Evolutionary conservation across 768 basidiomycete species (phyloP), one percentile per base, ranked within the genome.

Genomic region (Tulasnella sp.): DNA sequence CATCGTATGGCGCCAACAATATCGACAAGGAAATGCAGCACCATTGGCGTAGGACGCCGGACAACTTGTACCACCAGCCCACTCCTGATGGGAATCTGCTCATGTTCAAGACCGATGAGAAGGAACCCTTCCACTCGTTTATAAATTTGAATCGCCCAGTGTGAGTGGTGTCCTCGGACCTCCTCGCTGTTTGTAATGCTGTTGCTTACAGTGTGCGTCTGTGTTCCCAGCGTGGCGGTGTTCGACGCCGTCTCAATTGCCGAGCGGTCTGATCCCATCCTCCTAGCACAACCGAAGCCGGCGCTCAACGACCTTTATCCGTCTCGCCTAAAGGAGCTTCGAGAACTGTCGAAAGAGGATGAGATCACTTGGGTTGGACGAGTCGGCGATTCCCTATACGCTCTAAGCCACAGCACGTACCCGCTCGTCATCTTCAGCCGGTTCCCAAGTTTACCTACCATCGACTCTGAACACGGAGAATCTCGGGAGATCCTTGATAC

Each of bases 1-100:
- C 97, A 0, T 90, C 92, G 0, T 98, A 98, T 84, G 95, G 96
- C 0, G 96, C 97, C 7, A 97, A 97, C 84, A 95, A 93, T 83
- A 91, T 93, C 85, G 94, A 97, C 84, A 90, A 89, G 81, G 86
- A 89, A 10, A 83, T 92, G 18, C 96, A 97, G 83, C 86, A 90
- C 6, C 84, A 89, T 14, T 98, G 97, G 86, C 88, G 88, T 9
- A 91, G 89, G 48, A 93, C 94, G 1, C 90, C 91, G 52, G 96
- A 98, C 84, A 89, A 92, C 80, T 86, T 88, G 38, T 97, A 97
- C 85, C 89, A 96, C 68, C 94, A 96, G 82, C 89, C 93, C 38
- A 87, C 94, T 3, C 91, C 94, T 12, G 92, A 91, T 44, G 96
- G 96, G 39, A 90, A 92, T 81, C 88, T 96, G 73, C 88, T 95